These are phyloP conservation scores for Populus davidiana DNA, from an alignment of 345 rosid species.

Conservation along the genomic window DNA sequence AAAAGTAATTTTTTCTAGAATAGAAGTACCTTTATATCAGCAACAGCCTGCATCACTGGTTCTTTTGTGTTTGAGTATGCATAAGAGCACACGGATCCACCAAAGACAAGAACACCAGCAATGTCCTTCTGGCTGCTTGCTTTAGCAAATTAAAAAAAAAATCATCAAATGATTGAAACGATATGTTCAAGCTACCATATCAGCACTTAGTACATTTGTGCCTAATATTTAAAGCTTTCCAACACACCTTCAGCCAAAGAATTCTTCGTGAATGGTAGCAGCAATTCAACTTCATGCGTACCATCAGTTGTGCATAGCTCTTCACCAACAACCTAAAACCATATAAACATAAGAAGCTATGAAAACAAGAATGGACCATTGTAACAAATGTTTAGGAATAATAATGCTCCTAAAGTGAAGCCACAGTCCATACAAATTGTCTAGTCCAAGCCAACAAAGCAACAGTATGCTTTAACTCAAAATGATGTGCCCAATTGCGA, in stretches of 20 bases:
- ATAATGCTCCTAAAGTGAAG: background rate
- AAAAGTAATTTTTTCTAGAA: background rate
- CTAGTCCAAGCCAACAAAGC: background rate
- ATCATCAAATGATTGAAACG: conserved; percentile 23
- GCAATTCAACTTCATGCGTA: conserved; percentile 71
- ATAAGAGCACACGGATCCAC: conserved; percentile 66
- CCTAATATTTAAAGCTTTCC: conserved; percentile 8
- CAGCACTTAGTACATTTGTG: conserved; percentile 7
- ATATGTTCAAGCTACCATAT: background rate
- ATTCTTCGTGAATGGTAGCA: conserved; percentile 68
- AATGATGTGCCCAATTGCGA: background rate
- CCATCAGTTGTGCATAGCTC: conserved; percentile 54
- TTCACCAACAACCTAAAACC: conserved; percentile 52
- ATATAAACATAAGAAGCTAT: conserved; percentile 1
- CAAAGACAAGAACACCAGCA: conserved; percentile 53
- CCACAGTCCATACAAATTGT: background rate
- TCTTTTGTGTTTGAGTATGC: conserved; percentile 72
- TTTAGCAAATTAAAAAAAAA: conserved; percentile 31
- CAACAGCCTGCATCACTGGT: conserved; percentile 70
- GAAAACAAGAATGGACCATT: background rate
- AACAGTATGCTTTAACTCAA: background rate
- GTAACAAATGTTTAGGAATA: background rate
- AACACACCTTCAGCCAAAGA: conserved; percentile 48
- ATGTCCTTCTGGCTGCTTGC: conserved; percentile 61
- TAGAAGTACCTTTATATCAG: conserved; percentile 67